A percentile compares a stretch with the other conserved stretches of the same genome.
Conservation (phyloP, 2,329 filamentous ascomycete species). For the Periconia sp. region DNA sequence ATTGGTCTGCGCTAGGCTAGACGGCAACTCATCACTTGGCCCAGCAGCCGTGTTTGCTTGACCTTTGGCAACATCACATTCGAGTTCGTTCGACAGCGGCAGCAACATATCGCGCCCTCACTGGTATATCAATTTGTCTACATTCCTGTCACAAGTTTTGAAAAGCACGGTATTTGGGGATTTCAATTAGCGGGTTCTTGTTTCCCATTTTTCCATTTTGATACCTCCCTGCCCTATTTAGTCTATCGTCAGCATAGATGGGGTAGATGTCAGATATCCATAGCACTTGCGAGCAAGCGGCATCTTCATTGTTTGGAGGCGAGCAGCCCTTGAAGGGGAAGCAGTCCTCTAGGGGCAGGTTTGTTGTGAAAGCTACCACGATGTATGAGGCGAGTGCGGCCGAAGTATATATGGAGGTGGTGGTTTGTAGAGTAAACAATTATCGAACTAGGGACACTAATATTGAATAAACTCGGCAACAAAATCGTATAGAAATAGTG, state of each 20-base stretch:
- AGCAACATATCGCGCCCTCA: background rate
- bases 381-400: too few relatives aligned
- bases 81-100: slow-evolving; percentile 1
- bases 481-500: too few relatives aligned
- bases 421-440: too few relatives aligned
- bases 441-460: too few relatives aligned
- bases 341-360: too few relatives aligned
- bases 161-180: slow-evolving; percentile 18
- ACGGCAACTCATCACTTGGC: background rate
- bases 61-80: background rate
- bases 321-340: background rate
- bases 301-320: background rate
- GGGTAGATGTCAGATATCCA: slow-evolving; percentile 31
- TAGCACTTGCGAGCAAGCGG: slow-evolving; percentile 12
- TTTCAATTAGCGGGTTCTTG: slow-evolving; percentile 11
- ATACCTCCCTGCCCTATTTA: slow-evolving; percentile 32
- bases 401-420: background rate
- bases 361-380: too few relatives aligned
- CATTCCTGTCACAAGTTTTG: slow-evolving; percentile 1
- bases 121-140: background rate
- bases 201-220: slow-evolving; percentile 22
- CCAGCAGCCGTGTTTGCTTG: background rate
- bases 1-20: slow-evolving; percentile 74
- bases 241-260: slow-evolving; percentile 11
- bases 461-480: too few relatives aligned